Base-by-base conservation (phyloP, 139 green algal genomes). In the Tetradesmus lagerheimii region DNA sequence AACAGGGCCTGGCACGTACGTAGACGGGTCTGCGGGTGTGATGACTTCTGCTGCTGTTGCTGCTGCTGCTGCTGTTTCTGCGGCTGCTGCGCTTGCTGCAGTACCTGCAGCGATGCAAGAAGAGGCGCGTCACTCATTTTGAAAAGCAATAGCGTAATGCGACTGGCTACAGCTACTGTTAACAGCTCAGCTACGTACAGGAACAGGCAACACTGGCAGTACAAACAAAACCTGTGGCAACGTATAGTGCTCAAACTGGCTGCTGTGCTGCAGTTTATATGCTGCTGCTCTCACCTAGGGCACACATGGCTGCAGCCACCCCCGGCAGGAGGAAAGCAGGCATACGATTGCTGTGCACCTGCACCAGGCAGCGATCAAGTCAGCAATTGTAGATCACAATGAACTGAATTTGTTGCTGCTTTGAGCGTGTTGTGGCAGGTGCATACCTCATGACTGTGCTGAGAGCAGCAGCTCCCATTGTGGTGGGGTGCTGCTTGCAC, bases 1-100 rank as follows among this genome's bases (percentile, higher is more conserved):
- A 11, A 95, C 66, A 1, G 93, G 93, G 6, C 92, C 87, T 6
- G 93, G 92, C 18, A 83, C 41, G 79, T 94, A 95, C 39, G 76
- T 82, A 16, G 34, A 64, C 0, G 53, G 86, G 34, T 90, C 76
- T 6, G 86, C 76, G 25, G 86, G 86, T 9, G 34, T 57, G 2
- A 81, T 25, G 25, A 27, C 37, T 4, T 50, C 35, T 64, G 83
- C 87, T 41, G 37, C 29, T 77, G 41, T 76, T 38, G 87, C 83
- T 25, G 53, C 74, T 87, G 50, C 50, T 77, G 53, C 74, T 87
- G 50, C 50, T 77, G 82, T 45, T 43, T 83, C n/a, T 66, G 57
- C 66, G 35, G 88, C 31, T 87, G 78, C 79, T 57, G 35, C 34
- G 15, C 67, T 37, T 41, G 75, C 75, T 80, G 86, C 41, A 37